phyloP scores from a whole-genome alignment of 352 stramenopile species.

The Globisporangium splendens region DNA sequence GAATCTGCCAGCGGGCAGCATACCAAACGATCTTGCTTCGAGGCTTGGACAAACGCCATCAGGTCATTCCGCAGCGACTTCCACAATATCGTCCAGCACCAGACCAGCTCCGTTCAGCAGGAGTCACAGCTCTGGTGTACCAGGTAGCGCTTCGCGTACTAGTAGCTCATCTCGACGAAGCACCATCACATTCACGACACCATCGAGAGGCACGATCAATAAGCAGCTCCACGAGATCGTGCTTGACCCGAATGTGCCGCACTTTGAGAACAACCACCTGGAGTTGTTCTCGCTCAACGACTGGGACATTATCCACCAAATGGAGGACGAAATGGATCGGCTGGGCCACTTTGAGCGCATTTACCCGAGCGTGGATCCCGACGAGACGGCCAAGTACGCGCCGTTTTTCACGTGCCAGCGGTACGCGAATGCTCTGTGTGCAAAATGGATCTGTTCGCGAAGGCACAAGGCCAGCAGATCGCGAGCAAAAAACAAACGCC shows the following conservation, averaged over 20 bases:
- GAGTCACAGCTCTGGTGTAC: not conserved
- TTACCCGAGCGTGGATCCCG: slow-evolving; percentile 26
- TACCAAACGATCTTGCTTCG: slow-evolving; percentile 19
- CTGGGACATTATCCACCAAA: slow-evolving; percentile 54
- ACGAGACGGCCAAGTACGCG: slow-evolving; percentile 25
- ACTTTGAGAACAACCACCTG: slow-evolving; percentile 46
- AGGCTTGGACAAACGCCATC: not conserved
- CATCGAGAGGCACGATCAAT: slow-evolving; percentile 15
- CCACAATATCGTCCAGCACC: not conserved
- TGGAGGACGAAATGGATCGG: slow-evolving; percentile 74
- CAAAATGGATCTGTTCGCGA: slow-evolving; percentile 44
- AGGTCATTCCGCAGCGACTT: not conserved
- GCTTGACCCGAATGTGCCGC: slow-evolving; percentile 31
- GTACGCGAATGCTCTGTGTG: slow-evolving; percentile 57
- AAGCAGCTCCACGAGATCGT: slow-evolving; percentile 62
- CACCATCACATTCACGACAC: slow-evolving; percentile 13
- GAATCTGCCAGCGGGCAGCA: slow-evolving; percentile 19
- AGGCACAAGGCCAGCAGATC: too few species aligned
- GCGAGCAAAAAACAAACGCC: too few species aligned
- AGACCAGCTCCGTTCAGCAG: not conserved
- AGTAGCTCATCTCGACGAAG: slow-evolving; percentile 15
- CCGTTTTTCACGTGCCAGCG: slow-evolving; percentile 58
- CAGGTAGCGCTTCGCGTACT: not conserved
- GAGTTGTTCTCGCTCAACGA: slow-evolving; percentile 49
- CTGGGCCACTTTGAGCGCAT: slow-evolving; percentile 71